Base-by-base conservation (phyloP, 805 yeast genomes). In the Candida vartiovaarae region DNA sequence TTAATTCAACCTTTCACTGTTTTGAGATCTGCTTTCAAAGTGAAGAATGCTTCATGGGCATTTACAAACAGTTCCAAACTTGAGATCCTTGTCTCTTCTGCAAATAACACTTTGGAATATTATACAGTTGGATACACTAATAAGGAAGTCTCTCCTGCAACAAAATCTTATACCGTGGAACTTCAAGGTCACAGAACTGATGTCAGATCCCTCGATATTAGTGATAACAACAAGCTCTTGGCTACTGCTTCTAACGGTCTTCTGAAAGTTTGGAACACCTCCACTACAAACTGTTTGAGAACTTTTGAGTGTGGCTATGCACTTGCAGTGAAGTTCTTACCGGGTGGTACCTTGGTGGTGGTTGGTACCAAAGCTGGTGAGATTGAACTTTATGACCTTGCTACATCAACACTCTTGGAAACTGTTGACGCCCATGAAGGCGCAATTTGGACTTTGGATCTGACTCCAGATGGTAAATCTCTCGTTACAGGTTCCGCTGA, bases 401-500 rank as follows among this genome's bases (percentile, higher is more conserved):
- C 95, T 0, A 76, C 89, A 1, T 85, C 96, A 0, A 71, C 89
- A 1, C 62, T 85, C 49, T 63, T 93, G 4, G 85, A 82, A 49
- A 68, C 78, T 27, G 74, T 84, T 8, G 84, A 82, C 45, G 97
- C 95, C 0, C 95, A 87, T 58, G 76, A 74, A 8, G 82, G 80
- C 28, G 86, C 96, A 1, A 76, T 93, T 40, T 93, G 97, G 97
- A 82, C 95, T 1, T 69, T 93, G 53, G 96, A 91, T 60, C 61
- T 93, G 31, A 78, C 91, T 3, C 76, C 83, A 10, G 95, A 91
- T 63, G 99, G 98, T 11, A 82, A 78, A 53, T 72, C 82, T 1
- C 68, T 93, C 39, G 80, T 90, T 0, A 85, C 97, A 3, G 99
- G 97, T 8, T 91, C 97, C 31, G 95, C 95, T 34, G 99, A 93